Percentiles rank a stretch among this genome's conserved stretches.
Evolutionary conservation across 2,329 filamentous ascomycete genomes (phyloP).

Genomic region (Hymenoscyphus scutula): DNA sequence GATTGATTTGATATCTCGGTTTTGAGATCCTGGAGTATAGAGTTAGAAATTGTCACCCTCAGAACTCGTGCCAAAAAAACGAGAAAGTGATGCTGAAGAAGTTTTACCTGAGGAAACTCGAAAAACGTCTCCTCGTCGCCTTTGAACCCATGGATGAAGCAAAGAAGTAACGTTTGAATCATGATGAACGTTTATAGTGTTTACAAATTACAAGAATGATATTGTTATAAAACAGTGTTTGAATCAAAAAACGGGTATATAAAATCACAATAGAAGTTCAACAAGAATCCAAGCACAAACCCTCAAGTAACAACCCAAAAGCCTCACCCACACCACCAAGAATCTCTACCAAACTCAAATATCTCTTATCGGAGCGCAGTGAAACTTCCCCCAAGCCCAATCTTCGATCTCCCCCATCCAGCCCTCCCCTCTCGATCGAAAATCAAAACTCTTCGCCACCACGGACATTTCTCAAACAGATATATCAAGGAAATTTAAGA

Average conservation of each 20-base stretch:
- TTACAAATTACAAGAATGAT: not conserved
- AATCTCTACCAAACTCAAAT: not conserved
- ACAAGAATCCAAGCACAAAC: not conserved
- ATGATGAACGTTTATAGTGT: conserved; percentile 36
- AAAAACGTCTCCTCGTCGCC: conserved; percentile 69
- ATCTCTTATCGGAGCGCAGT: not conserved
- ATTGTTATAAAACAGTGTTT: not conserved
- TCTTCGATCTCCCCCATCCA: not conserved
- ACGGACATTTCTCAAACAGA: not conserved
- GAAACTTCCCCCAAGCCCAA: not conserved
- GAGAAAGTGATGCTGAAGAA: no score
- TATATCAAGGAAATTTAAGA: not conserved
- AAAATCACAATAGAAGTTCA: not conserved
- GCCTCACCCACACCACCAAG: not conserved
- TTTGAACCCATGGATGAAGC: conserved; percentile 74
- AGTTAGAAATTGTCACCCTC: no score
- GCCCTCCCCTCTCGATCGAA: not conserved
- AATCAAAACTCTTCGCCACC: not conserved
- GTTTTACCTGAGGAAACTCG: conserved; percentile 58
- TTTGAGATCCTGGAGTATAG: conserved; percentile 56
- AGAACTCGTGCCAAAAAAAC: no score
- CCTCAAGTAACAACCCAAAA: not conserved
- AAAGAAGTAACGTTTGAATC: conserved; percentile 63
- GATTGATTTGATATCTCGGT: conserved; percentile 56
- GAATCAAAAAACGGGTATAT: not conserved